Evolutionary conservation across 805 yeast species (phyloP), one percentile per base, ranked within the genome.

Genomic region (Lachancea thermotolerans): DNA sequence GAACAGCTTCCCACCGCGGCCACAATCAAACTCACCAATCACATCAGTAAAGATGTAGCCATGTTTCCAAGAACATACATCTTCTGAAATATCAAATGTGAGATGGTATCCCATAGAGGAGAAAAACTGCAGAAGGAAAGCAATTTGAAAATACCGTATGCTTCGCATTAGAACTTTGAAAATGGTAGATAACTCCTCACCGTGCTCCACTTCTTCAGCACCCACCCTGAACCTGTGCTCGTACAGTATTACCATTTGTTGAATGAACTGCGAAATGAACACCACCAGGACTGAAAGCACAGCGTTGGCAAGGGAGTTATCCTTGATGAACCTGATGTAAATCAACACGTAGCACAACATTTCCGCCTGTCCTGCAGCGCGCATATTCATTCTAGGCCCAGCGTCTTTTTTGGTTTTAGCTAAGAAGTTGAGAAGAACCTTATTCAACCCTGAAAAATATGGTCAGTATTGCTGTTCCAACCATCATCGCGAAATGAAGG

Each of bases 271-370:
- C 8, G 43, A 39, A 9, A 39, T 15, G 10, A 47, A 36, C 14
- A 52, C 41, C 14, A 45, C 37, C 15, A 48, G 39, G 38, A 50
- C 36, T 10, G 58, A 49, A 18, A 49, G 43, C 15, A 49, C 21
- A 11, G 54, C 57, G 37, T 56, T 41, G 41, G 48, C 10, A 7
- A 54, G 32, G 14, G 58, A 54, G 28, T 54, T 53, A 42, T 57
- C 59, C 45, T 50, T 53, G 30, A 53, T 46, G 36, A 47, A 57
- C 18, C 61, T 50, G 32, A 57, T 31, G 35, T 45, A 57, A 32
- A 55, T 53, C 18, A 51, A 37, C 16, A 49, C 40, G 41, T 50
- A 49, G 46, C 54, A 46, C 5, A 48, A 48, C 38, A 25, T 25
- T 29, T 36, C 47, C 11, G 39, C 29, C 6, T 33, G 31, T 32